Evolutionary conservation across 2,329 filamentous ascomycete genomes (phyloP), one percentile per base, ranked within the genome.

Genomic region (Fusarium pininemorale): DNA sequence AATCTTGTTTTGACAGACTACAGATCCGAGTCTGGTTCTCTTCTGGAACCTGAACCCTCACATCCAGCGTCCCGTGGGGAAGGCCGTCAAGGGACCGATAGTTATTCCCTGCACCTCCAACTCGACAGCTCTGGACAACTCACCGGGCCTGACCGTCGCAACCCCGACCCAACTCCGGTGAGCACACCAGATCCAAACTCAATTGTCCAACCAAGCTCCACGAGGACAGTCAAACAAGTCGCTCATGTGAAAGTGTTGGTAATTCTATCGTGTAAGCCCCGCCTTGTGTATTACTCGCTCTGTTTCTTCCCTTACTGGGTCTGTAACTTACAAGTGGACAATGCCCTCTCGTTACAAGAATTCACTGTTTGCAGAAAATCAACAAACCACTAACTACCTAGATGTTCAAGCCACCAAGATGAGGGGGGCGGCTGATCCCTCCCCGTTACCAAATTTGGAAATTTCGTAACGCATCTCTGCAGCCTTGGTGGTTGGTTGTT

Each of bases 121-220:
- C 51, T 41, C 51, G 32, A 39, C 47, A 57, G 51, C 37, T 59
- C 66, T 57, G 54, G 62, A 58, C 54, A 56, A 50, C 39, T 73
- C 51, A 73, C 58, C 39, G 47, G 69, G 51, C 66, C 58, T 59
- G 53, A 55, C 56, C 42, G 63, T 56, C 48, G 30, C 70, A 74
- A 74, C 62, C 58, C 72, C 72, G 72, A 72, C 48, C 45, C 68
- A 72, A 69, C 68, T 72, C 72, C 68, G 72, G 55, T 37, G 60
- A 58, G 60, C 53, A 50, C 59, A 60, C 60, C 68, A 62, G 53
- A 58, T 51, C 53, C 28, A 74, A 72, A 65, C 61, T 57, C 26
- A 72, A 72, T 64, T 69, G 30, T 61, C 71, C 55, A 57, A 54
- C 47, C 47, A 74, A 63, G 37, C 37, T 69, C 68, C 44, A 53